phyloP scores from a whole-genome alignment of 306 rosid species.

The Vicia villosa region DNA sequence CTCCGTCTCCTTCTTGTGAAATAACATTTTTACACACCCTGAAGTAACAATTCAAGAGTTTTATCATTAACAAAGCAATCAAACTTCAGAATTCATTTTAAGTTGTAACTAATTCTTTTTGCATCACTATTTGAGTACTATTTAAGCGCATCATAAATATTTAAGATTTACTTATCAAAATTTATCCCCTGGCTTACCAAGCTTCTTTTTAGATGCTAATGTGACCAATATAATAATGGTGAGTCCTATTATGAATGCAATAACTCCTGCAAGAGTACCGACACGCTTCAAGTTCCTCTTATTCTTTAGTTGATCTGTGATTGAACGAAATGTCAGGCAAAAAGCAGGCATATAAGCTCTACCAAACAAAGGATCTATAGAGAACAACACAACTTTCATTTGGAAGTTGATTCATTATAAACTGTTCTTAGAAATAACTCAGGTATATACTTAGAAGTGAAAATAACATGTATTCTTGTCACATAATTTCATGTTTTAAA shows the following conservation, averaged over 20 bases:
- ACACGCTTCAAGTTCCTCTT: slow-evolving; percentile 6
- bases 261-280: not conserved
- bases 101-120: not conserved
- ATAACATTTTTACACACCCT: not conserved
- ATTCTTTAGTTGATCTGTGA: not conserved
- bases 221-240: not conserved
- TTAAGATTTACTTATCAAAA: not conserved
- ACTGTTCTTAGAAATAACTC: no score
- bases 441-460: no score
- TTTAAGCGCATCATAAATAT: not conserved
- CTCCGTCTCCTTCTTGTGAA: not conserved
- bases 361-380: not conserved
- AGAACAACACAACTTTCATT: not conserved
- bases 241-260: slow-evolving; percentile 4
- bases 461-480: not conserved
- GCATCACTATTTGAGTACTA: not conserved
- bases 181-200: not conserved
- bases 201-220: not conserved
- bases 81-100: not conserved
- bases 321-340: not conserved
- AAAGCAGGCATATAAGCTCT: not conserved
- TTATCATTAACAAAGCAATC: not conserved
- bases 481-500: not conserved
- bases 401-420: no score
- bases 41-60: not conserved